Evolutionary conservation across 129 eudicot species (phyloP).

Genomic region (Oenanthe sinensis): DNA sequence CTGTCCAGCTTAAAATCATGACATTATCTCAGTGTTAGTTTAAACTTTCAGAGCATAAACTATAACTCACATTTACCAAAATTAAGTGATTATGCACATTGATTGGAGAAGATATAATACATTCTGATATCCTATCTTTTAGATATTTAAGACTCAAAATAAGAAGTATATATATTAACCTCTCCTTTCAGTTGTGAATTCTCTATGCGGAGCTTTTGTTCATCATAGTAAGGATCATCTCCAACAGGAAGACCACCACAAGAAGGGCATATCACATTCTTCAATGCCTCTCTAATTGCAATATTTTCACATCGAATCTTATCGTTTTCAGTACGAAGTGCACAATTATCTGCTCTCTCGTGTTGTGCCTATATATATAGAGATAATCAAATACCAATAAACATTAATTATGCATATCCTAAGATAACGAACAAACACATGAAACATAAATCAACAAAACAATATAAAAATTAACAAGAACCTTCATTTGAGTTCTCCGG

Average conservation of each 20-base stretch:
- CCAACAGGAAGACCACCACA: constrained; percentile 79
- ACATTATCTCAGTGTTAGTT: not conserved
- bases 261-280: constrained; percentile 71
- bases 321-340: constrained; percentile 68
- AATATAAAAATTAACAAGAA: not conserved
- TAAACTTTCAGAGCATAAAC: not conserved
- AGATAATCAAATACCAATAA: not conserved
- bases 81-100: not conserved
- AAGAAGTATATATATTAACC: constrained; percentile 26
- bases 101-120: not conserved
- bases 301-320: constrained; percentile 66
- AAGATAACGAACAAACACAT: not conserved
- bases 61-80: not conserved
- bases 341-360: constrained; percentile 61
- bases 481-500: constrained; percentile 84
- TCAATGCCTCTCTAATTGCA: constrained; percentile 67
- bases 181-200: constrained; percentile 77
- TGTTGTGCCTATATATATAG: constrained; percentile 52
- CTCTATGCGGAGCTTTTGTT: constrained; percentile 58
- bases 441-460: not conserved
- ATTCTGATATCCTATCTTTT: not conserved
- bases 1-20: constrained; percentile 43
- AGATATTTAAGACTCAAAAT: not conserved
- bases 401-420: not conserved
- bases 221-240: constrained; percentile 59